phyloP scores from a whole-genome alignment of 2,329 filamentous ascomycete species.

The Calonectria henricotiae region DNA sequence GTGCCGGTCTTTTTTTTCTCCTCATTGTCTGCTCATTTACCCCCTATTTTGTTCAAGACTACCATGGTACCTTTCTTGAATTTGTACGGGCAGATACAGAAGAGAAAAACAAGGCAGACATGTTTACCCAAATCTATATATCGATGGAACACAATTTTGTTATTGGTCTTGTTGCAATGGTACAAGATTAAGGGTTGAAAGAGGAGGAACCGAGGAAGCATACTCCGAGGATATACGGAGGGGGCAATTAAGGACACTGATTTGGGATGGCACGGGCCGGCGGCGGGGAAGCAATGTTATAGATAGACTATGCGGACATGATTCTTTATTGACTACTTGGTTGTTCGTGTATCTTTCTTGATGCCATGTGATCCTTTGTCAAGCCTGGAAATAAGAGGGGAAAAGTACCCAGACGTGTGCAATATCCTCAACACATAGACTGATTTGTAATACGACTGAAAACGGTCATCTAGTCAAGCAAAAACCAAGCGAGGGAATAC shows the following conservation, averaged over 20 bases:
- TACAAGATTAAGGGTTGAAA: constrained; percentile 22
- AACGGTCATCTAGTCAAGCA: too few species aligned
- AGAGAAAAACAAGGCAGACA: constrained; percentile 24
- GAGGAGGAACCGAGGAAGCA: constrained; percentile 21
- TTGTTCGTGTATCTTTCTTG: neutral
- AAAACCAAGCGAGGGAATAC: too few species aligned
- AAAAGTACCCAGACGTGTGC: neutral
- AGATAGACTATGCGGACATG: constrained; percentile 44
- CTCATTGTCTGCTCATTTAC: constrained; percentile 13
- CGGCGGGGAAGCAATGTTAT: constrained; percentile 28
- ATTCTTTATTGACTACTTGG: constrained; percentile 30
- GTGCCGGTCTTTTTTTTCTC: constrained; percentile 19
- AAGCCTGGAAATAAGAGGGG: too few species aligned
- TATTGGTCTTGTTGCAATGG: constrained; percentile 15
- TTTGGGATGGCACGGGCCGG: constrained; percentile 5
- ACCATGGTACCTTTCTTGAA: constrained; percentile 34
- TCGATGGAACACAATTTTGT: constrained; percentile 20
- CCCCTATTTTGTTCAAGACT: constrained; percentile 29
- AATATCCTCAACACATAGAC: too few species aligned
- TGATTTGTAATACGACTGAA: too few species aligned
- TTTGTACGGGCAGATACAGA: constrained; percentile 32
- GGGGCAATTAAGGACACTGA: constrained; percentile 15
- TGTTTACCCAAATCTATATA: constrained; percentile 26
- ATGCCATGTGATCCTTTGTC: neutral
- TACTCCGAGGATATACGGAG: constrained; percentile 10